Conservation (phyloP, 2,329 filamentous ascomycete genomes). For the Talaromyces sp. region DNA sequence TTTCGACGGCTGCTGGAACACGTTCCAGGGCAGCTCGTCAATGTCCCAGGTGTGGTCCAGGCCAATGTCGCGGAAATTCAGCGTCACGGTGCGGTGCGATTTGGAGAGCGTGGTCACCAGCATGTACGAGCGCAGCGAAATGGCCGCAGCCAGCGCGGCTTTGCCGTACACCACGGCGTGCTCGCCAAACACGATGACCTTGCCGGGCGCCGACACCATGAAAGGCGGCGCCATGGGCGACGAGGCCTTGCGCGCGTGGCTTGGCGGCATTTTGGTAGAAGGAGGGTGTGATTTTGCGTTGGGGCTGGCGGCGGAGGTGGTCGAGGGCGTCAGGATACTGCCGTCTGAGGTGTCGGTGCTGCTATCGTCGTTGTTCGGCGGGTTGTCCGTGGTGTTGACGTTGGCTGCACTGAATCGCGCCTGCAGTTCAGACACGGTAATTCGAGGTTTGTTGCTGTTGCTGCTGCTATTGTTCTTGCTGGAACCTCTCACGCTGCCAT, state of each 20-base stretch:
- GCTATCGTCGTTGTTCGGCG: slow-evolving; percentile 14
- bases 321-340: slow-evolving; percentile 24
- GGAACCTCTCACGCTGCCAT: slow-evolving; percentile 20
- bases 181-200: slow-evolving; percentile 97
- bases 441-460: slow-evolving; percentile 15
- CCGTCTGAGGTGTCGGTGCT: slow-evolving; percentile 25
- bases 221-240: slow-evolving; percentile 75
- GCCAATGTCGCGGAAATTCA: slow-evolving; percentile 87
- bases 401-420: slow-evolving; percentile 11
- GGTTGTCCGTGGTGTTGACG: slow-evolving; percentile 11
- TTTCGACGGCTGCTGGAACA: slow-evolving; percentile 73
- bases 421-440: slow-evolving; percentile 25
- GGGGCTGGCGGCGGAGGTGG: slow-evolving; percentile 23
- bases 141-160: slow-evolving; percentile 89
- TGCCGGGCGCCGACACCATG: slow-evolving; percentile 96
- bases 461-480: slow-evolving; percentile 17
- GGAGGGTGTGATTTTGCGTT: slow-evolving; percentile 6
- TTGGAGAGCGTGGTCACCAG: slow-evolving; percentile 93
- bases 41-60: slow-evolving; percentile 92
- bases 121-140: slow-evolving; percentile 92
- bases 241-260: slow-evolving; percentile 36
- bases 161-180: slow-evolving; percentile 98
- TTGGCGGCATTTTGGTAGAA: slow-evolving; percentile 3
- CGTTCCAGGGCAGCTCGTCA: slow-evolving; percentile 78
- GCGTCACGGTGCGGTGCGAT: slow-evolving; percentile 77